Base-by-base conservation (phyloP, 192 early-diverging fungal genomes). In the Coemansia sp. region DNA sequence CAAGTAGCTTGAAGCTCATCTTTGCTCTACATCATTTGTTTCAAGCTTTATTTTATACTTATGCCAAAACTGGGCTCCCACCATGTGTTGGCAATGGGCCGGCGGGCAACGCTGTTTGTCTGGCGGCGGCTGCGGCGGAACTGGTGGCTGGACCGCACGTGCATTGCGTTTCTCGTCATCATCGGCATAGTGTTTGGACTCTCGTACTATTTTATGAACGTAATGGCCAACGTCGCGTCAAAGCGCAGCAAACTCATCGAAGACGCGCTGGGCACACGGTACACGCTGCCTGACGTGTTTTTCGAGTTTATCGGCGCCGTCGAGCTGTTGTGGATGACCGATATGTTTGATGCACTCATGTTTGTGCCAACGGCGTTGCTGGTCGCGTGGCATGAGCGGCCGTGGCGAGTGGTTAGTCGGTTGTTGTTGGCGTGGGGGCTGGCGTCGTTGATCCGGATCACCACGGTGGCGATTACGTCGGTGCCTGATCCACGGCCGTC, bases 381-480 rank as follows among this genome's bases (percentile, higher is more conserved):
- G 8, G 69, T 86, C 10, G n/a, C 84, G 1, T 75, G 72, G 25
- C 82, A 85, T 60, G 80, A 82, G 57, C 78, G 85, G 14, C 85
- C 83, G 2, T 80, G 77, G 63, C 83, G 83, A 45, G 77, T 86
- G 59, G 69, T 83, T n/a, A 83, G 71, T 21, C 85, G 83, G 54
- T 67, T 82, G 52, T 62, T 83, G 27, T 55, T 82, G 16, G 82
- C 83, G 25, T 87, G 85, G 82, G 63, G 74, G 1, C 66, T 85
- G 38, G 83, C 82, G 62, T 81, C 84, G 54, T 25, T 89, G 2
- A 83, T 89, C 62, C 72, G 87, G 4, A 85, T 84, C 38, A 84
- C 84, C 29, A 87, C 86, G 5, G 80, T 89, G 60, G 86, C 85
- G n/a, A 85, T 89, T 57, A 89, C 87, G 0, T 86, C 85, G 29